Base-by-base conservation (phyloP, 73 alveolate species). In the Paramecium primaurelia region DNA sequence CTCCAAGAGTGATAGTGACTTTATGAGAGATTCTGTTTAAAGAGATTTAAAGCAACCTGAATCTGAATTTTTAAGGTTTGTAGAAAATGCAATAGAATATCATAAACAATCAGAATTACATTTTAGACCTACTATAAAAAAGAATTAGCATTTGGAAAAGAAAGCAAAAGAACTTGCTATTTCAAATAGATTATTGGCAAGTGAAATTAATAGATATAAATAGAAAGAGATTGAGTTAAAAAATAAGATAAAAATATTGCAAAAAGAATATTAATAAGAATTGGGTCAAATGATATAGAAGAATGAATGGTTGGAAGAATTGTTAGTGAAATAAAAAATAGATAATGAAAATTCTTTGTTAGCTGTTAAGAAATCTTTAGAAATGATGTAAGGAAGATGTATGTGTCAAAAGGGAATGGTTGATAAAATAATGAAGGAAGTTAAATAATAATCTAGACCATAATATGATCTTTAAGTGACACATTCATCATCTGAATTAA, bases 301-400 rank as follows among this genome's bases (percentile, higher is more conserved):
- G 12, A 30, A 42, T 75, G 58, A 30, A 36, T 75, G 88, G 88
- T 75, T 75, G 34, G 88, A 75, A n/a, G 88, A 75, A 28, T 25
- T 75, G 18, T 38, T 75, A 6, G 88, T 42, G 9, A 75, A 75
- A 10, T 16, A 75, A 38, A 75, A 75, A 37, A 75, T 75, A 36
- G 88, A 75, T 12, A 75, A 75, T 37, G 88, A 75, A n/a, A 75
- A 75, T 38, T 75, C 88, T 10, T 42, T 75, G 40, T 34, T 75
- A 11, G 88, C 88, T n/a, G 88, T 75, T 34, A 75, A 75, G 34
- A 75, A 75, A 42, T 30, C 88, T 5, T 14, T 75, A 38, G 88
- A 75, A 34, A 75, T 75, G 69, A 22, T 75, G 59, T 10, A 42
- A 36, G 60, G 68, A 36, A 75, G 47, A 75, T 75, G 88, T 10